phyloP scores from a whole-genome alignment of 2,329 filamentous ascomycete species.

The Fusarium lateritium region DNA sequence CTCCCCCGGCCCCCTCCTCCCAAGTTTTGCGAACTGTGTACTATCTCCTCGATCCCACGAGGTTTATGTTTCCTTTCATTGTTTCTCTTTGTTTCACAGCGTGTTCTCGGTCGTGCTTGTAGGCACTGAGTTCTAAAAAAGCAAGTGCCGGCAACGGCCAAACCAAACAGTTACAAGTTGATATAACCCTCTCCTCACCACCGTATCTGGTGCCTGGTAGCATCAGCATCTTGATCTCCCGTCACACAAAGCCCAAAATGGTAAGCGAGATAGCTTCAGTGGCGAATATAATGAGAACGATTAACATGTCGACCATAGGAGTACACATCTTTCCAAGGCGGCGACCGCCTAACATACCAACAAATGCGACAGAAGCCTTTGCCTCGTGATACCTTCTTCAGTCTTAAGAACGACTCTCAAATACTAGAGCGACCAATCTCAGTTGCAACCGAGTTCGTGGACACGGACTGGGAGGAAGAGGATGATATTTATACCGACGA shows the following conservation, averaged over 20 bases:
- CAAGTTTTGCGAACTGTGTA: slow-evolving; percentile 60
- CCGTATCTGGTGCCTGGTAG: slow-evolving; percentile 37
- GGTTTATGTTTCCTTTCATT: slow-evolving; percentile 49
- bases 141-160: slow-evolving; percentile 58
- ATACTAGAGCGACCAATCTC: slow-evolving; percentile 72
- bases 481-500: slow-evolving; percentile 74
- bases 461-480: slow-evolving; percentile 79
- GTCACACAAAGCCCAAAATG: slow-evolving; percentile 49
- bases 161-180: slow-evolving; percentile 33
- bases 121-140: slow-evolving; percentile 46
- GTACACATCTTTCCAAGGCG: slow-evolving; percentile 54
- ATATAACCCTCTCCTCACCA: slow-evolving; percentile 34
- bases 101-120: slow-evolving; percentile 38
- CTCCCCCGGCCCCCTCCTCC: slow-evolving; percentile 53
- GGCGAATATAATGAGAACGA: background rate
- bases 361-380: slow-evolving; percentile 68
- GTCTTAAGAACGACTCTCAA: slow-evolving; percentile 65
- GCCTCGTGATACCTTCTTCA: slow-evolving; percentile 73
- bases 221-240: slow-evolving; percentile 24
- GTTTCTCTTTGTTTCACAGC: slow-evolving; percentile 51
- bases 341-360: slow-evolving; percentile 58
- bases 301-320: slow-evolving; percentile 50
- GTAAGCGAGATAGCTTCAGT: slow-evolving; percentile 46
- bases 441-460: slow-evolving; percentile 82
- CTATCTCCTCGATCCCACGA: slow-evolving; percentile 54